Percentiles rank a stretch among this genome's conserved stretches.
phyloP scores from a whole-genome alignment of 2,329 filamentous ascomycete species.

The Tolypocladium tropicale region DNA sequence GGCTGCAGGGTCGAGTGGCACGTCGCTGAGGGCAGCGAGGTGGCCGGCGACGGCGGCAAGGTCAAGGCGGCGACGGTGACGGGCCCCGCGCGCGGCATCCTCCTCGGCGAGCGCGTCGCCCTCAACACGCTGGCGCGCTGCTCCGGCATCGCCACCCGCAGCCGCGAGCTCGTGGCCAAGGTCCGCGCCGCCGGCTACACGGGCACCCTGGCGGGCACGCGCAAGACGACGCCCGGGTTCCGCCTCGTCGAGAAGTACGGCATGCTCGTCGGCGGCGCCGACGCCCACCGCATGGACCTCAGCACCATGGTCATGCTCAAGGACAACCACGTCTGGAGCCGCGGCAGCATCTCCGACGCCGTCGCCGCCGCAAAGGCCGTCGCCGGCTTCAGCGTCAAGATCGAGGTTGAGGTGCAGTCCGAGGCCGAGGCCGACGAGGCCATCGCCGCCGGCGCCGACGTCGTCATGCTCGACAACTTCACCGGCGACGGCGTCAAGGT shows the following conservation, averaged over 20 bases:
- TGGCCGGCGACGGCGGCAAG: slow-evolving; percentile 46
- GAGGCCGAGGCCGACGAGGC: slow-evolving; percentile 86
- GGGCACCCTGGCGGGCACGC: slow-evolving; percentile 82
- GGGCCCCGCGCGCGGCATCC: slow-evolving; percentile 67
- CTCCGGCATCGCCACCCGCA: slow-evolving; percentile 76
- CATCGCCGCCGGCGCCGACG: slow-evolving; percentile 80
- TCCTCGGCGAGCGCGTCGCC: slow-evolving; percentile 89
- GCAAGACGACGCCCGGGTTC: slow-evolving; percentile 96
- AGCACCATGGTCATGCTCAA: slow-evolving; percentile 97
- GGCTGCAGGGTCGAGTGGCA: slow-evolving; percentile 92
- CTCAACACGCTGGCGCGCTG: slow-evolving; percentile 85
- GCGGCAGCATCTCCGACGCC: slow-evolving; percentile 75
- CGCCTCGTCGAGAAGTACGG: slow-evolving; percentile 95
- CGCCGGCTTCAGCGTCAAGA: slow-evolving; percentile 83
- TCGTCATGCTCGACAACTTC: slow-evolving; percentile 98
- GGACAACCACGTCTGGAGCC: slow-evolving; percentile 96
- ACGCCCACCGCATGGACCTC: slow-evolving; percentile 84
- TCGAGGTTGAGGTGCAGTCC: slow-evolving; percentile 90
- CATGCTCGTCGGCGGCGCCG: slow-evolving; percentile 88
- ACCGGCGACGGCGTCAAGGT: slow-evolving; percentile 64
- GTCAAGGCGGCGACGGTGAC: slow-evolving; percentile 67
- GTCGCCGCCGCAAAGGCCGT: slow-evolving; percentile 74
- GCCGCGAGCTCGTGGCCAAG: slow-evolving; percentile 40
- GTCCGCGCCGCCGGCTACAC: slow-evolving; percentile 60
- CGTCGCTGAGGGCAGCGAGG: slow-evolving; percentile 59